Base-by-base conservation (phyloP, 805 yeast genomes). In the Cyberlindnera sargentensis region DNA sequence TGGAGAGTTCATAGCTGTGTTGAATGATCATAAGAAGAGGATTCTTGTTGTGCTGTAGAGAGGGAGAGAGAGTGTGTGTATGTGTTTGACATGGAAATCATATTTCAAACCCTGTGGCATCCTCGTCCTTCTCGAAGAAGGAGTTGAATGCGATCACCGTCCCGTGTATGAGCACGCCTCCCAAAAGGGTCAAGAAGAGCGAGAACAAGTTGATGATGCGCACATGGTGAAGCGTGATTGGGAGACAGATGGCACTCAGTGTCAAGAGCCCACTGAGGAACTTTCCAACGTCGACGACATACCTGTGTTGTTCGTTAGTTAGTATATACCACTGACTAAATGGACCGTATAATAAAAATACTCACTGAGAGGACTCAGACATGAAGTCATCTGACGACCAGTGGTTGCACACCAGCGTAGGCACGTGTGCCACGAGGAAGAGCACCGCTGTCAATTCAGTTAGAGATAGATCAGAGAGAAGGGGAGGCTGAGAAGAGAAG, bases 141-240 rank as follows among this genome's bases (percentile, higher is more conserved):
- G 75, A 67, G 8, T 83, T 78, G 59, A 86, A 86, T 4, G 82
- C 73, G 47, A 81, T 76, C 29, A 86, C 83, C 0, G 93, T 81
- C 7, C 79, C 78, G 60, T 80, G 82, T 34, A 86, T 83, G 42
- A 84, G 67, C 3, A 67, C 44, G 6, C 95, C 95, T 1, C 95
- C 95, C 4, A 68, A 49, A 6, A 83, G 67, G 5, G 88, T 78
- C 70, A 86, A 72, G 25, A 71, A 49, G 64, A 72, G 70, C 4
- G 91, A 87, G 0, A 76, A 63, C 27, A 62, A 53, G 32, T 80
- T 73, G 50, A 86, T 70, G n/a, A 81, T 65, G 47, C 70, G 72
- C 34, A 82, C 72, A 61, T 86, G 91, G 45, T 76, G 75, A 36
- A 83, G 70, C 31, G 82, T 64, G 4, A 82, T 51, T 1, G 95